phyloP scores from a whole-genome alignment of 768 basidiomycete species.

The Gyrodon lividus region DNA sequence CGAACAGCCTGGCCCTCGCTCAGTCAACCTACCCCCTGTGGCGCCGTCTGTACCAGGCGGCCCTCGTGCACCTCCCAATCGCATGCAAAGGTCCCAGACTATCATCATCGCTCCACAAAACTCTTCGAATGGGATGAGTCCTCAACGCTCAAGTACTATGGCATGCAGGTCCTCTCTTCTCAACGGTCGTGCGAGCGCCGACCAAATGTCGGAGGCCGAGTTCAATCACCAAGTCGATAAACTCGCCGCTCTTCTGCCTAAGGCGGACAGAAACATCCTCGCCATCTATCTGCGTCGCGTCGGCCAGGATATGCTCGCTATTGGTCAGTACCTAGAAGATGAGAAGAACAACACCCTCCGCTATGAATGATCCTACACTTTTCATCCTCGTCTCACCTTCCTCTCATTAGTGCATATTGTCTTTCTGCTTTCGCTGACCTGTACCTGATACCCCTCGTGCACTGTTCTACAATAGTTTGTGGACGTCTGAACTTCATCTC shows the following conservation, averaged over 20 bases:
- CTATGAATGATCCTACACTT: slow-evolving; percentile 27
- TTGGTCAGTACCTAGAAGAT: slow-evolving; percentile 83
- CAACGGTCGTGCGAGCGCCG: slow-evolving; percentile 19
- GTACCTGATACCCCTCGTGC: slow-evolving; percentile 14
- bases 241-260: slow-evolving; percentile 67
- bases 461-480: slow-evolving; percentile 10
- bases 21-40: slow-evolving; percentile 26
- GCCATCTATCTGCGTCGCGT: slow-evolving; percentile 70
- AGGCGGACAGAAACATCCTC: slow-evolving; percentile 65
- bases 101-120: slow-evolving; percentile 44
- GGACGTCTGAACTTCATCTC: slow-evolving; percentile 5
- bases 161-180: slow-evolving; percentile 31
- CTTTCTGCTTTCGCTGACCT: slow-evolving; percentile 8
- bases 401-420: slow-evolving; percentile 5
- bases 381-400: not conserved
- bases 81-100: slow-evolving; percentile 67
- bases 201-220: slow-evolving; percentile 35
- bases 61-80: slow-evolving; percentile 64
- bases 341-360: slow-evolving; percentile 71
- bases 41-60: slow-evolving; percentile 68
- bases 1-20: slow-evolving; percentile 30
- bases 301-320: slow-evolving; percentile 82
- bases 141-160: slow-evolving; percentile 33
- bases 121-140: slow-evolving; percentile 11
- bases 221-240: slow-evolving; percentile 71